Evolutionary conservation across 129 eudicot species (phyloP), one percentile per base, ranked within the genome.

Genomic region (Flaveria ramosissima): DNA sequence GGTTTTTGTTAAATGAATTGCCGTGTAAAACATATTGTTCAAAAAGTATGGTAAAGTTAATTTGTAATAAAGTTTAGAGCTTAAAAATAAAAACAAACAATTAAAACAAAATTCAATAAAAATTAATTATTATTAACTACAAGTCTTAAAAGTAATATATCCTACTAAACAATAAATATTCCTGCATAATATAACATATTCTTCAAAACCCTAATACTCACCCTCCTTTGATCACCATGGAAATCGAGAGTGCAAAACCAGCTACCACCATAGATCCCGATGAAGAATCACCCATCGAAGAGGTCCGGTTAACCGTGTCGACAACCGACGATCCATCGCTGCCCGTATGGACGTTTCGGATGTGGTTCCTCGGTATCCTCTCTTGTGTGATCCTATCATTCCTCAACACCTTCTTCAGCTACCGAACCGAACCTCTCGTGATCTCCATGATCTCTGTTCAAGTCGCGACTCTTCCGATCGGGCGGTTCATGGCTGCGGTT

Each of bases 271-370:
- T 32, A 26, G 55, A 45, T 30, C 23, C 55, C 1, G 73, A 73
- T 1, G 88, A 84, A 21, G 66, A 61, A 0, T 86, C 90, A 2
- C 86, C 85, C 0, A 14, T 84, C 12, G 82, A 84, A 72, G 62
- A 84, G 73, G 88, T 84, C 67, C 77, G 85, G 1, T 15, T 80
- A 60, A 84, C 84, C 16, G 88, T 84, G 1, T 47, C 87, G 4
- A 80, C 75, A 52, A 0, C 20, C 2, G 84, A 84, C 19, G 88
- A 80, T 50, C 83, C 84, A n/a, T 64, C 84, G 1, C 27, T 80
- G 1, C 92, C 92, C 0, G 90, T 87, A 64, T 87, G 90, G 92
- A 90, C 96, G 0, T 90, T 90, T 61, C 88, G 96, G 3, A 87
- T 90, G 92, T 90, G 96, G 96, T 66, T 77, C 23, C 77, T 90